phyloP scores from a whole-genome alignment of 495 filamentous ascomycete species.

The Podospora bellae-mahoneyi region DNA sequence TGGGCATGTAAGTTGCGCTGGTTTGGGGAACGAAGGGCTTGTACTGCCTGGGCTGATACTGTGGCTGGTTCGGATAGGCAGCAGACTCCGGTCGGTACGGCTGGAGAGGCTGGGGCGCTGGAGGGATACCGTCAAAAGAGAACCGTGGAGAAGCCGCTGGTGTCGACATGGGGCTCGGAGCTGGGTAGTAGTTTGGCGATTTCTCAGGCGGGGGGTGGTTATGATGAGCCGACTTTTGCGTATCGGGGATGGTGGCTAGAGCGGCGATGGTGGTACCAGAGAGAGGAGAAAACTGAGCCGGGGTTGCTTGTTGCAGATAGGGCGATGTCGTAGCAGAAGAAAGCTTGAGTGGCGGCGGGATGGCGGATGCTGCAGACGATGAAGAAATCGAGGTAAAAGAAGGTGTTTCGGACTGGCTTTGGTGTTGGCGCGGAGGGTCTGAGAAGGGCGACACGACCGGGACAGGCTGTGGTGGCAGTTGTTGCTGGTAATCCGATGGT shows the following conservation, averaged over 20 bases:
- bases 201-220: conserved; percentile 12
- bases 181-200: conserved; percentile 7
- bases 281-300: not conserved
- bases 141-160: conserved; percentile 6
- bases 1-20: not conserved
- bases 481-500: not conserved
- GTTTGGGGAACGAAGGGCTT: not conserved
- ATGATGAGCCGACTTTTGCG: not conserved
- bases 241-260: not conserved
- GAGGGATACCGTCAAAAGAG: not conserved
- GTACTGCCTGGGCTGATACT: conserved; percentile 6
- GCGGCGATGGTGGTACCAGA: conserved; percentile 3
- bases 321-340: not conserved
- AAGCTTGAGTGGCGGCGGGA: not conserved
- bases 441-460: not conserved
- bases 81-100: not conserved
- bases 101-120: not conserved
- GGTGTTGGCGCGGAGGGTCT: not conserved
- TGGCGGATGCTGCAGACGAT: not conserved
- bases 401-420: not conserved
- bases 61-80: conserved; percentile 3
- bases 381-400: not conserved
- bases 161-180: conserved; percentile 14
- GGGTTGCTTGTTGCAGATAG: not conserved
- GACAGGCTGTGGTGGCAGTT: conserved; percentile 5